phyloP scores from a whole-genome alignment of 2,329 filamentous ascomycete species.

The Cryphonectria parasitica region DNA sequence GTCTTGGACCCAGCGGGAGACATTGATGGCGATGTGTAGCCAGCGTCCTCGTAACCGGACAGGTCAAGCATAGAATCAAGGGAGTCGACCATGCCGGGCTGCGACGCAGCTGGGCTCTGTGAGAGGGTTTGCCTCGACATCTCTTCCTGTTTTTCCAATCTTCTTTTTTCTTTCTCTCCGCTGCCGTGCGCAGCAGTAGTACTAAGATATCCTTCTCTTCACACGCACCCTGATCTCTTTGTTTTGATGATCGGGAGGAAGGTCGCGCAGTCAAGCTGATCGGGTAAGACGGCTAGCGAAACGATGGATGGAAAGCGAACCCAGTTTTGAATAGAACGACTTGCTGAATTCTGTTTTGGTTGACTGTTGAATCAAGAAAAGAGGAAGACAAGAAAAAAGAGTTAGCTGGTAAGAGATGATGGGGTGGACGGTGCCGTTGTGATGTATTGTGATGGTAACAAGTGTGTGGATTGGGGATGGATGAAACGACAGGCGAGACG shows the following conservation, averaged over 20 bases:
- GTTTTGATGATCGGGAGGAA: too few species aligned
- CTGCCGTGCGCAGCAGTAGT: not conserved
- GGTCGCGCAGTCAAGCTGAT: not conserved
- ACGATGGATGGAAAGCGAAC: not conserved
- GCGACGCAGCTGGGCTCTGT: slow-evolving; percentile 34
- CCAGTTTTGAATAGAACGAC: not conserved
- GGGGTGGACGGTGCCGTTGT: slow-evolving; percentile 4
- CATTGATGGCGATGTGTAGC: slow-evolving; percentile 64
- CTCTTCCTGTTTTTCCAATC: not conserved
- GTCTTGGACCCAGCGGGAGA: slow-evolving; percentile 60
- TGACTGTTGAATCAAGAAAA: not conserved
- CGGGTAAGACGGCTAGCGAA: slow-evolving; percentile 7
- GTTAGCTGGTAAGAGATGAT: not conserved
- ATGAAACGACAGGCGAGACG: slow-evolving; percentile 8
- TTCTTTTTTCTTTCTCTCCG: not conserved
- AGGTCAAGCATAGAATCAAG: slow-evolving; percentile 64
- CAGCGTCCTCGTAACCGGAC: slow-evolving; percentile 64
- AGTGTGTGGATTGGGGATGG: not conserved
- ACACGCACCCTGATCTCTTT: not conserved
- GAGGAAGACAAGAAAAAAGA: not conserved
- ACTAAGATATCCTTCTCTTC: not conserved
- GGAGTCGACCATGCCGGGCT: slow-evolving; percentile 50
- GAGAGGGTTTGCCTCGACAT: slow-evolving; percentile 35
- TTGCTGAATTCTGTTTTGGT: not conserved
- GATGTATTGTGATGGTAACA: slow-evolving; percentile 4